phyloP scores from a whole-genome alignment of 2,329 filamentous ascomycete species.

The Ceratocystis papillata region DNA sequence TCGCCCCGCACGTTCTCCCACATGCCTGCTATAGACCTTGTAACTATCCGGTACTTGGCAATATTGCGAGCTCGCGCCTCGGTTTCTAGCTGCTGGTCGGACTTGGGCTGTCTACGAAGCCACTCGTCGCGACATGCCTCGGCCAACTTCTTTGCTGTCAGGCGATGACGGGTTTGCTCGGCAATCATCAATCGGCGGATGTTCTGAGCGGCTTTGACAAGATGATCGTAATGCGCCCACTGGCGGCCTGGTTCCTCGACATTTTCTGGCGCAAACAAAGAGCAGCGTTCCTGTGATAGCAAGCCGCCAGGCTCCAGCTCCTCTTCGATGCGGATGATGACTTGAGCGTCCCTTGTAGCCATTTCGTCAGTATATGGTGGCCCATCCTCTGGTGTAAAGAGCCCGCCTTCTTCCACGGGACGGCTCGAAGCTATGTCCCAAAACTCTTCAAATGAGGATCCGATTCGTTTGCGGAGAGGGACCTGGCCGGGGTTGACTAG shows the following conservation, averaged over 20 bases:
- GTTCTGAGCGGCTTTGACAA: conserved; percentile 66
- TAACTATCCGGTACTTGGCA: conserved; percentile 59
- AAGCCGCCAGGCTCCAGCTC: conserved; percentile 66
- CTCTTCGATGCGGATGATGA: conserved; percentile 58
- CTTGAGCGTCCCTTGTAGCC: conserved; percentile 55
- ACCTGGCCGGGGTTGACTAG: conserved; percentile 50
- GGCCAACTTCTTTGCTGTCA: conserved; percentile 68
- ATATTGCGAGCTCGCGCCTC: conserved; percentile 62
- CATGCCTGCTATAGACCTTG: conserved; percentile 45
- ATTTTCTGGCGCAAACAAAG: conserved; percentile 60
- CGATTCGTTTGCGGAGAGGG: conserved; percentile 43
- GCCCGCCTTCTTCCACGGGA: conserved; percentile 48
- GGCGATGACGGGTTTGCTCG: conserved; percentile 67
- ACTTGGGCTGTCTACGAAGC: conserved; percentile 61
- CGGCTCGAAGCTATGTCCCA: conserved; percentile 41
- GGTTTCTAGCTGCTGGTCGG: conserved; percentile 66
- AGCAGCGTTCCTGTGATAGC: conserved; percentile 59
- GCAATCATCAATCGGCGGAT: conserved; percentile 69
- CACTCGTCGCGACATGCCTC: conserved; percentile 68
- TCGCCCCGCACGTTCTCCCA: conserved; percentile 56
- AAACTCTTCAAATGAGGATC: conserved; percentile 47
- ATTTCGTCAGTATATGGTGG: conserved; percentile 49
- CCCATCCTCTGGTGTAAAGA: conserved; percentile 46
- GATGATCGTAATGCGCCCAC: conserved; percentile 79
- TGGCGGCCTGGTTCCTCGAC: conserved; percentile 63